A percentile compares a stretch with the other conserved stretches of the same genome.
phyloP scores from a whole-genome alignment of 345 rosid species.

The Barbarea vulgaris region DNA sequence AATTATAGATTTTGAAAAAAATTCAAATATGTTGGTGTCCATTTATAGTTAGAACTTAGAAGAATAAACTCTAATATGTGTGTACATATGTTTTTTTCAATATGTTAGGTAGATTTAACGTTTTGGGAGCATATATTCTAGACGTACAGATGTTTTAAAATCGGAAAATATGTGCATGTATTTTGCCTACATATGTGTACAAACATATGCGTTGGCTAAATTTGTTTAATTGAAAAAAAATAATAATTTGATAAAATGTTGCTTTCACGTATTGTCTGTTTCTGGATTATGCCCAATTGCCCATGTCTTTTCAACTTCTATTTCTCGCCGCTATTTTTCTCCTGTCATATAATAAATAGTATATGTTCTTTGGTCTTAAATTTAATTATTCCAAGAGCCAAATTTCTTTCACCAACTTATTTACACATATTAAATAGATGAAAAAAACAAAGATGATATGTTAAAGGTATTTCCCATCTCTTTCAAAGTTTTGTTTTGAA shows the following conservation, averaged over 20 bases:
- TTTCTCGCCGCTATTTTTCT: conserved; percentile 17
- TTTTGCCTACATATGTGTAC: conserved; percentile 24
- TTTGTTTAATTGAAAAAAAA: neutral
- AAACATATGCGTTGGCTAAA: conserved; percentile 34
- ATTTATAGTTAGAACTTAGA: neutral
- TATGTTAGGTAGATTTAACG: neutral
- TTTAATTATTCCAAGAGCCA: conserved; percentile 35
- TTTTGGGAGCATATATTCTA: conserved; percentile 2
- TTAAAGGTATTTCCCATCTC: conserved; percentile 27
- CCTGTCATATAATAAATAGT: conserved; percentile 13
- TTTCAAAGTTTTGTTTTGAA: conserved; percentile 31
- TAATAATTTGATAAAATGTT: conserved; percentile 29
- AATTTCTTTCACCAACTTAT: conserved; percentile 37
- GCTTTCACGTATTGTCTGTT: conserved; percentile 44
- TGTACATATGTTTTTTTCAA: neutral
- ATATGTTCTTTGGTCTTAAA: conserved; percentile 25
- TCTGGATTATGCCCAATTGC: conserved; percentile 28
- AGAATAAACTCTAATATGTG: neutral
- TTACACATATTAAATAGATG: conserved; percentile 8
- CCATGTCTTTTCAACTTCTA: conserved; percentile 22
- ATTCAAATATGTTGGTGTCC: neutral
- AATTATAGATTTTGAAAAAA: neutral
- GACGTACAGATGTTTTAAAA: neutral
- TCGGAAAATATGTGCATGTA: neutral
- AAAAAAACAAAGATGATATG: conserved; percentile 19